These are phyloP conservation scores for Gomphus sp. DNA, from an alignment of 1,284 basidiomycete genomes.

Conservation along the genomic window DNA sequence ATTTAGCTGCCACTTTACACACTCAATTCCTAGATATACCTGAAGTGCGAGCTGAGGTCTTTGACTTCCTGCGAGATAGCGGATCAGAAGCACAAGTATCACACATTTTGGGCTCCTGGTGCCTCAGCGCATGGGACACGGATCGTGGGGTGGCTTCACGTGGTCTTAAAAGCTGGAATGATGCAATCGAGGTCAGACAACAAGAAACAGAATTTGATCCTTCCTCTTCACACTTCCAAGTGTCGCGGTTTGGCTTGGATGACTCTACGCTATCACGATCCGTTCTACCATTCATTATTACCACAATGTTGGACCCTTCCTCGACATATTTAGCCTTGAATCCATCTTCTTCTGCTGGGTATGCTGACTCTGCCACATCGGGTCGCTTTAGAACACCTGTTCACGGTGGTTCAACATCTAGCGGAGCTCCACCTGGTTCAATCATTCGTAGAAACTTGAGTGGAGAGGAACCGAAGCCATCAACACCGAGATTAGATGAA, in stretches of 20 bases:
- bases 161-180: conserved; percentile 46
- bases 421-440: conserved; percentile 10
- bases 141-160: conserved; percentile 52
- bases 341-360: conserved; percentile 1
- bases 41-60: conserved; percentile 42
- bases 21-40: conserved; percentile 53
- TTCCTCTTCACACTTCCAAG: neutral
- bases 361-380: neutral
- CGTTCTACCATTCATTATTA: conserved; percentile 6
- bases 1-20: conserved; percentile 64
- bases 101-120: conserved; percentile 75
- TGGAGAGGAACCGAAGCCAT: conserved; percentile 21
- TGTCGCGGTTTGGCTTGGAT: conserved; percentile 2
- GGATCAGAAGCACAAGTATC: conserved; percentile 51
- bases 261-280: neutral
- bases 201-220: neutral
- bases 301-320: conserved; percentile 2
- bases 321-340: conserved; percentile 3
- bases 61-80: conserved; percentile 51
- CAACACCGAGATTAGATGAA: conserved; percentile 37
- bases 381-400: neutral
- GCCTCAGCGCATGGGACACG: conserved; percentile 61
- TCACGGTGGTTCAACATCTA: neutral
- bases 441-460: conserved; percentile 17
- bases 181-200: neutral